Evolutionary conservation across 2,329 filamentous ascomycete species (phyloP), one percentile per base, ranked within the genome.

Genomic region (Microsporum ferrugineum): DNA sequence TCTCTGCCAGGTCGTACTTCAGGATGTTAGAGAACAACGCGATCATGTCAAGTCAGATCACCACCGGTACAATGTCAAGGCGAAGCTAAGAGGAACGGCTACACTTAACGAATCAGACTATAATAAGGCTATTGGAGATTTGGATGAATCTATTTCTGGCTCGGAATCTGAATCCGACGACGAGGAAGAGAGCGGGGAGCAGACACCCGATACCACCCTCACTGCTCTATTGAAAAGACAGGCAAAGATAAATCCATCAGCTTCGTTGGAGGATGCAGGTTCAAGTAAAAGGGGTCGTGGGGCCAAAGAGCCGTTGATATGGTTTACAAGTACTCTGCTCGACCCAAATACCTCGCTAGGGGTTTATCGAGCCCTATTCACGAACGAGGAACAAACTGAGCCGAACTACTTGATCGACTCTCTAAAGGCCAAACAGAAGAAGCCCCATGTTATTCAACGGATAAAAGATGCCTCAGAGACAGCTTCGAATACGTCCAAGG

Each of bases 11-110:
- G 80, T 91, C 41, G 78, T 81, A 3, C 96, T 95, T 68, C 70
- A 80, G 36, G 86, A 81, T 7, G 80, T 95, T 5, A 80, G 85
- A 63, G 92, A 97, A 64, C 92, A 97, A 71, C 84, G 89, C 63
- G 82, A 84, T 62, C 94, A 99, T 74, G 85, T 89, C 62, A 88
- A 89, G 68, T 96, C 92, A 7, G 94, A 99, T 70, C 80, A 95
- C 57, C 94, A 99, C 73, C 83, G 87, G 65, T 99, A 96, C 76
- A 99, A 99, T 71, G 76, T 97, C 63, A 97, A 96, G 75, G 88
- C 92, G 71, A 95, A 89, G 77, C 77, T 96, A 61, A 85, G 89
- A 55, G 89, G 89, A 0, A 80, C 81, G 62, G 81, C 80, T 7
- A 75, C 88, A 0, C 87, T 96, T 1, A 83, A 84, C 1, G 94